Evolutionary conservation across 345 rosid genomes (phyloP), one percentile per base, ranked within the genome.

Genomic region (Bruguiera parviflora): DNA sequence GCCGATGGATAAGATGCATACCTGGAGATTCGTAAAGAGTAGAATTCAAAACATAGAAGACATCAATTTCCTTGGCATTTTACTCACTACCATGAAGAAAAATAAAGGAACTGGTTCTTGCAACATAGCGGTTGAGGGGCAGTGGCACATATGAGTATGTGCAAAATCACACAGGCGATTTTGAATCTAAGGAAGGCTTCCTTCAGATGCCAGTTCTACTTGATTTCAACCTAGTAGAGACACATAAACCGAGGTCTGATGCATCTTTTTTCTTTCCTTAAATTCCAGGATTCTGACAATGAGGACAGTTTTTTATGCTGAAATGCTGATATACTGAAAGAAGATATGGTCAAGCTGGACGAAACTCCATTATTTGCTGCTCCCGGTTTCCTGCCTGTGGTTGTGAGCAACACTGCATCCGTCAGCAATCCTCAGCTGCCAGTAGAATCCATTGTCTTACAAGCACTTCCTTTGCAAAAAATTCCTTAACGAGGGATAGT

Each of bases 261-360:
- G 32, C 32, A 31, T 31, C 32, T 4, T 31, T 31, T 33, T 33
- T 6, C 37, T 33, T 39, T 39, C 46, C 46, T 39, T 10, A 24
- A 33, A 70, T 58, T 73, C 19, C 79, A 83, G 89, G 94, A 80
- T 64, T 63, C 59, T 0, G 81, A 71, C 8, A 77, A 67, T 1
- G 90, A 84, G 33, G 88, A 82, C 0, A 91, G 88, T 65, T 84
- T 75, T 47, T 93, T 6, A 6, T 33, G 37, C 37, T 33, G 37
- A 33, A 6, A 67, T 53, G 92, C 95, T 6, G 97, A 91, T 59
- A 89, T 91, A 72, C 64, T 89, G 35, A 88, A 91, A 8, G 95
- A 91, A 56, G 95, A 91, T 63, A 91, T 87, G 69, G 79, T 89
- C 78, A 77, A 82, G 19, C 88, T 94, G 0, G 96, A 91, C 10